Base-by-base conservation (phyloP, 768 basidiomycete species). In the Lactifluus pinguis region DNA sequence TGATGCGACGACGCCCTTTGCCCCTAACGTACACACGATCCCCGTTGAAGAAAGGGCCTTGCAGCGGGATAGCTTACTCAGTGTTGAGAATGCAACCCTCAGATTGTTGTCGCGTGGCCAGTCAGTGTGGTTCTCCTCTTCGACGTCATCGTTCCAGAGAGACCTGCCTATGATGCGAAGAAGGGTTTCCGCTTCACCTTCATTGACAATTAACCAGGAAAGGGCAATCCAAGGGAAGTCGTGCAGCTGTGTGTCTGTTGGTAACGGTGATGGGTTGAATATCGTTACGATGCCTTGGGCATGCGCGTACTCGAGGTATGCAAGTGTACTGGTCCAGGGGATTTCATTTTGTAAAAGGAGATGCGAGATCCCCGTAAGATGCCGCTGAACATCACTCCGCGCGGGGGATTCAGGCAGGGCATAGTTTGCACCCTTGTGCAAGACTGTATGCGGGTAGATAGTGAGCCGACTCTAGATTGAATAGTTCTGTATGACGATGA, bases 341-440 rank as follows among this genome's bases (percentile, higher is more conserved):
- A 84, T 82, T 66, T 85, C 84, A 66, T 85, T 85, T 65, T 84
- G 83, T 1, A 85, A 69, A 10, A 84, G 74, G 10, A 84, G 68
- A 68, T 83, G 80, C 0, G 79, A 79, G n/a, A 75, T 71, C 11
- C 68, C 65, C 0, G 73, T 69, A 58, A 76, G 74, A 60, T 53
- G 57, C n/a, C 25, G 65, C 36, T 53, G 42, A 47, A 54, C 17
- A 29, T 58, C 39, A n/a, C 41, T 59, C 69, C 67, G 59, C 1
- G 69, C 47, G n/a, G 60, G 65, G 21, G 65, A 69, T 19, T 76
- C 76, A 13, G 75, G 57, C 38, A 69, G 63, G 61, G 75, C 76
- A 67, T 78, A 77, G 63, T 85, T 85, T 5, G 83, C 82, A 0
- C 83, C 84, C 21, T 81, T 79, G 64, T 78, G 81, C 1, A 85